Conservation (phyloP, 192 early-diverging fungal genomes). For the Backusella australiensis region DNA sequence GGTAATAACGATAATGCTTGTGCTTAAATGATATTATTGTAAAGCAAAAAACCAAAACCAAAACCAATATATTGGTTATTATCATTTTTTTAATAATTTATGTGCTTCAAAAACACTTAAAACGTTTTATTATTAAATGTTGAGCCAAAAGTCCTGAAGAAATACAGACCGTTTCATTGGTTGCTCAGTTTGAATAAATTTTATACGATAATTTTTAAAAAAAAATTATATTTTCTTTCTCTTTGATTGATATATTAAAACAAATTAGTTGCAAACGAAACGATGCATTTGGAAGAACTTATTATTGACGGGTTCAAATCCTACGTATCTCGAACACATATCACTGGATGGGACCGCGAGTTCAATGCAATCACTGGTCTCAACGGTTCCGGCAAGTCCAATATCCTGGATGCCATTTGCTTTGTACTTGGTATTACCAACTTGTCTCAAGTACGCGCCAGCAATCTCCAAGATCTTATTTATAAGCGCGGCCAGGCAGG, state of each 20-base stretch:
- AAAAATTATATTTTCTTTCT: no score
- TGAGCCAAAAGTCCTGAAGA: no score
- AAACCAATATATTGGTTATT: no score
- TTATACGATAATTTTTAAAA: no score
- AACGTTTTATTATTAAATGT: no score
- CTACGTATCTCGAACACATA: constrained; percentile 92
- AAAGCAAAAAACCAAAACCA: no score
- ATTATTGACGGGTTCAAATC: constrained; percentile 99
- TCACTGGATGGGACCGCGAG: constrained; percentile 96
- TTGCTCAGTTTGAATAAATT: no score
- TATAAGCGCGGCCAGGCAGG: constrained; percentile 99
- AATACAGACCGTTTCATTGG: no score
- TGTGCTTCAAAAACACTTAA: no score
- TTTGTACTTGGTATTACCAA: constrained; percentile 97
- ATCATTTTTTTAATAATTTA: no score
- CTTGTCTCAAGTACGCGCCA: constrained; percentile 89
- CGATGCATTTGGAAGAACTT: constrained; percentile 91
- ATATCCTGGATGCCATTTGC: constrained; percentile 98
- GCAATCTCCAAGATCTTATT: constrained; percentile 91
- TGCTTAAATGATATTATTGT: no score
- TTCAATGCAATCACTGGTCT: constrained; percentile 99
- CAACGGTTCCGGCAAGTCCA: constrained; percentile 98
- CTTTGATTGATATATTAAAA: neutral
- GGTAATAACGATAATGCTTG: no score
- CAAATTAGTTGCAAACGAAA: neutral